Conservation (phyloP, 192 early-diverging fungal genomes). For the Gonapodya sp. region DNA sequence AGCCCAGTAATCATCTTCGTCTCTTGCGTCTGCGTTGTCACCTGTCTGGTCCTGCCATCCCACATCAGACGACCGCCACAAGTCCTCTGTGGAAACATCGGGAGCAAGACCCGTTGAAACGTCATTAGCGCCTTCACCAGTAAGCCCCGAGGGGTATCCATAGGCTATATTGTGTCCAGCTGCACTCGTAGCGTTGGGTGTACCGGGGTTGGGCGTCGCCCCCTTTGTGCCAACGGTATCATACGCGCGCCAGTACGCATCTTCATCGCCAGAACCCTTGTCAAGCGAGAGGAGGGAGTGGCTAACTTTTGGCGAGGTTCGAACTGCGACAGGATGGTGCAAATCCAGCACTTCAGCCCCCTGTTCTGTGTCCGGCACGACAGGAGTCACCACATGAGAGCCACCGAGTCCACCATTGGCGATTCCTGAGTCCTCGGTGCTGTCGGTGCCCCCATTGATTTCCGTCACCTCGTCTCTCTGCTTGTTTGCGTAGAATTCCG, state of each 20-base stretch:
- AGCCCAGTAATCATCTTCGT: background rate
- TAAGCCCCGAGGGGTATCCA: too few species aligned
- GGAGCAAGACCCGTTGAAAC: background rate
- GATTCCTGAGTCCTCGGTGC: background rate
- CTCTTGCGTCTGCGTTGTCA: background rate
- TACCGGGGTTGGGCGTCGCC: background rate
- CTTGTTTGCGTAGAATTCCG: background rate
- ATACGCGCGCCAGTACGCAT: background rate
- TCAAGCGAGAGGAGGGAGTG: background rate
- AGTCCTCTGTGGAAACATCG: background rate
- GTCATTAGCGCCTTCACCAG: background rate
- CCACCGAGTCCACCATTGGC: background rate
- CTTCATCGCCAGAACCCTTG: background rate
- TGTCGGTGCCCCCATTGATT: background rate
- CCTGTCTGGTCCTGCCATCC: background rate
- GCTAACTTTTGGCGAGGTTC: background rate
- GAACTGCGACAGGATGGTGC: background rate
- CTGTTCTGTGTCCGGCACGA: background rate
- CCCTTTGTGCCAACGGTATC: background rate
- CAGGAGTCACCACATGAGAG: background rate
- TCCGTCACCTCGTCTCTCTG: background rate
- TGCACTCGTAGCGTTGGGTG: background rate
- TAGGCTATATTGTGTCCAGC: background rate
- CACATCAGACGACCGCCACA: background rate
- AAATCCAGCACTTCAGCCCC: background rate